A percentile compares a stretch with the other conserved stretches of the same genome.
Evolutionary conservation across 1,284 basidiomycete species (phyloP).

Genomic region (Ustilago curta): DNA sequence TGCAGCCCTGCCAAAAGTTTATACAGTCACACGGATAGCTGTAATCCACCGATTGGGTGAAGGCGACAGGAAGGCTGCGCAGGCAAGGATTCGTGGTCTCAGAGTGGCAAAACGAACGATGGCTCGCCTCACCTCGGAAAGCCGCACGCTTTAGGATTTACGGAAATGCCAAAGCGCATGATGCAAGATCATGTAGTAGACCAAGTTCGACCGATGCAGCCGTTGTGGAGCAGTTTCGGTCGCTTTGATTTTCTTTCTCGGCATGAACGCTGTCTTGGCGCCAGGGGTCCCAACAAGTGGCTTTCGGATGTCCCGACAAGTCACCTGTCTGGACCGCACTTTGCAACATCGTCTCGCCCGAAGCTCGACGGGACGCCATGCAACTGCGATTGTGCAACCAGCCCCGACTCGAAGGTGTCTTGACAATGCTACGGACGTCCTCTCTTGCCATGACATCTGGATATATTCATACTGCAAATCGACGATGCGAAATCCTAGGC

Average conservation of each 20-base stretch:
- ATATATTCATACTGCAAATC: not conserved
- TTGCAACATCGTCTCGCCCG: too few species aligned
- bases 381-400: too few species aligned
- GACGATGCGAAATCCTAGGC: not conserved
- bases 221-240: slow-evolving; percentile 9
- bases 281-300: not conserved
- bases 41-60: not conserved
- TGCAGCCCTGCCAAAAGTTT: not conserved
- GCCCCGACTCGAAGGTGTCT: too few species aligned
- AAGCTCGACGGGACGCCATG: too few species aligned
- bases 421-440: too few species aligned
- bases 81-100: not conserved
- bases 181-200: not conserved
- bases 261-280: slow-evolving; percentile 1
- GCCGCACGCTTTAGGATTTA: not conserved
- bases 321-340: not conserved
- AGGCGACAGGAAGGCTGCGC: not conserved
- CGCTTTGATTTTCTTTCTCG: not conserved
- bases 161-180: slow-evolving; percentile 19
- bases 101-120: slow-evolving; percentile 2
- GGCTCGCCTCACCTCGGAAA: not conserved
- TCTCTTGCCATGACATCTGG: not conserved
- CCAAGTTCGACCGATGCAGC: slow-evolving; percentile 43
- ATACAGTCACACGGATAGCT: not conserved
- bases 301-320: not conserved